Conservation (phyloP, 441 rosid genomes). For the Euphorbia celastroides region DNA sequence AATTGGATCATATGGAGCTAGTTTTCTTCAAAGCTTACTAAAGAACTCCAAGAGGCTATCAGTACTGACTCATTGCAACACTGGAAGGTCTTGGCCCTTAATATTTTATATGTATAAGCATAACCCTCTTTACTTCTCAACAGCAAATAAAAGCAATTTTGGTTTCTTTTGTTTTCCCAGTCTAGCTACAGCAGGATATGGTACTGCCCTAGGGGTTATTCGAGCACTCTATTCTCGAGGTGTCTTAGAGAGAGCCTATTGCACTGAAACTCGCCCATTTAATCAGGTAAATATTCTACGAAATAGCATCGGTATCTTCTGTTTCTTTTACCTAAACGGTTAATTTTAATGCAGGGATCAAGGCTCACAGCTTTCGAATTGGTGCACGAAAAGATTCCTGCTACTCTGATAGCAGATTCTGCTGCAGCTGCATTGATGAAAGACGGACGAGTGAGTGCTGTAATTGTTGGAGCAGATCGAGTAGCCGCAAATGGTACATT, state of each 20-base stretch:
- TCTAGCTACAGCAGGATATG: conserved; percentile 97
- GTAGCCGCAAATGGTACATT: conserved; percentile 79
- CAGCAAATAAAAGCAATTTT: conserved; percentile 4
- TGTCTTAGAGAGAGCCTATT: conserved; percentile 66
- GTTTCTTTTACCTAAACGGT: background rate
- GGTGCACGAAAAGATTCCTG: conserved; percentile 82
- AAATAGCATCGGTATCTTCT: background rate
- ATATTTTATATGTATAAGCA: background rate
- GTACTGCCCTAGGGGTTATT: conserved; percentile 90
- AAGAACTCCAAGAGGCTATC: conserved; percentile 41
- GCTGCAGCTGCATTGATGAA: conserved; percentile 93
- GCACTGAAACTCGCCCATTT: conserved; percentile 97
- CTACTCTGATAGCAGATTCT: conserved; percentile 84
- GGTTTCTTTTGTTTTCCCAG: conserved; percentile 32
- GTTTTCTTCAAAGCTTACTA: conserved; percentile 39
- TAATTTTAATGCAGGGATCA: conserved; percentile 54
- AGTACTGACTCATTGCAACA: conserved; percentile 91
- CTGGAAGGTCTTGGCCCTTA: conserved; percentile 61
- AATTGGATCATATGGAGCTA: conserved; percentile 65
- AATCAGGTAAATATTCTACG: conserved; percentile 54
- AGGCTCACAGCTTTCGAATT: conserved; percentile 90
- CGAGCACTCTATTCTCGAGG: conserved; percentile 71
- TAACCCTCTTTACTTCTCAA: conserved; percentile 5
- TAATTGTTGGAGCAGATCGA: conserved; percentile 91
- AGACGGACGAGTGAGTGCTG: conserved; percentile 65